A percentile compares a stretch with the other conserved stretches of the same genome.
Conservation (phyloP, 2,329 filamentous ascomycete genomes). For the Trichoderma breve region DNA sequence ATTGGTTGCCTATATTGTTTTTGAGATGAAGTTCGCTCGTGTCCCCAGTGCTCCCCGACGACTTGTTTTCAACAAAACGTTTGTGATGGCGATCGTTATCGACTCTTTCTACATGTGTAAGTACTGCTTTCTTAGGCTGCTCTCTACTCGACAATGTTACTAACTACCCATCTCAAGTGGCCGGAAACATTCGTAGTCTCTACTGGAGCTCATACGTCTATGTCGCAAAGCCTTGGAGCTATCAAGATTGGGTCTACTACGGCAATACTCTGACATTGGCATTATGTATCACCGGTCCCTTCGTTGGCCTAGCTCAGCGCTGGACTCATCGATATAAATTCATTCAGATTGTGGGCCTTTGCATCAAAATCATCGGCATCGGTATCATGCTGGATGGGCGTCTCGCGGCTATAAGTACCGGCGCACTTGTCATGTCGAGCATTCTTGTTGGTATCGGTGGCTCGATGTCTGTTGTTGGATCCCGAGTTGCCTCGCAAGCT, state of each 20-base stretch:
- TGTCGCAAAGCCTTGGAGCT: slow-evolving; percentile 34
- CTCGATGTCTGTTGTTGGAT: slow-evolving; percentile 37
- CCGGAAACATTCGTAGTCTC: slow-evolving; percentile 32
- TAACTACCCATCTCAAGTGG: slow-evolving; percentile 22
- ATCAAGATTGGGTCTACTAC: slow-evolving; percentile 40
- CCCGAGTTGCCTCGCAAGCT: slow-evolving; percentile 38
- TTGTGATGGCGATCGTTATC: slow-evolving; percentile 32
- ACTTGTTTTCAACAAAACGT: slow-evolving; percentile 33
- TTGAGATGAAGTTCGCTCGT: slow-evolving; percentile 40
- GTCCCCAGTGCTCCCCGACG: slow-evolving; percentile 28
- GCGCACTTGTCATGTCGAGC: slow-evolving; percentile 31
- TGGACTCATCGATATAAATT: slow-evolving; percentile 40
- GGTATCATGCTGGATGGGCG: slow-evolving; percentile 34
- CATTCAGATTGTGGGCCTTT: slow-evolving; percentile 37
- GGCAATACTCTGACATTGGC: slow-evolving; percentile 35
- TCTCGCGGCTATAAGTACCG: slow-evolving; percentile 33
- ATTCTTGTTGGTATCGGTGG: slow-evolving; percentile 22
- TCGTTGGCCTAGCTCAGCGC: slow-evolving; percentile 34
- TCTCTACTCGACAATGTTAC: neutral
- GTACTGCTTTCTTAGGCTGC: neutral
- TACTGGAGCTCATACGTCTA: slow-evolving; percentile 36
- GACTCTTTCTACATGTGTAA: slow-evolving; percentile 30
- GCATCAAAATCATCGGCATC: slow-evolving; percentile 38
- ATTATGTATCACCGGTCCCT: slow-evolving; percentile 35
- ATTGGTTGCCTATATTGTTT: slow-evolving; percentile 45